Base-by-base conservation (phyloP, 2,329 filamentous ascomycete genomes). In the Phaeosphaeriaceae sp. region DNA sequence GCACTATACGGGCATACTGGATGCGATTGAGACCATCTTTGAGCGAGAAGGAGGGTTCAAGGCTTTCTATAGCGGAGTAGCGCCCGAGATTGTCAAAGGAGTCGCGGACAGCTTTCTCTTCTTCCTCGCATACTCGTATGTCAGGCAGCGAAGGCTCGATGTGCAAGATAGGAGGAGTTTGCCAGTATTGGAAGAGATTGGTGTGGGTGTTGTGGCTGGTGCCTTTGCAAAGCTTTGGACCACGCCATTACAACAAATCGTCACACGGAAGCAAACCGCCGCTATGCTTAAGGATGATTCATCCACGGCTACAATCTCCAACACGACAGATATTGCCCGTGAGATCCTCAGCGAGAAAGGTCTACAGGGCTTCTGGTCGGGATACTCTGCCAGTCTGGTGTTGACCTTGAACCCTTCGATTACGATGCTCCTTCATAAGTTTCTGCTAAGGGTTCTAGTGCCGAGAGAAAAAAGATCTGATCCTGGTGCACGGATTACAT, bases 331-430 rank as follows among this genome's bases (percentile, higher is more conserved):
- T 42, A 89, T 90, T 23, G 79, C 87, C 15, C 72, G 77, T 1
- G 79, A 83, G 34, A 92, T 95, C 51, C 75, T 78, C 33, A 65
- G 76, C 1, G 87, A 93, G 67, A 88, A 87, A 60, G 91, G 92
- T 0, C 51, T 92, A 8, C 68, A 78, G 36, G 91, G 90, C 2
- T 87, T 96, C 63, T 96, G 92, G 92, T 87, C 90, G 0, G 92
- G 92, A 0, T 96, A 96, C 71, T 90, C 88, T 16, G 90, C 91
- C 2, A 87, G 83, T 17, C 72, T 96, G 49, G 80, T 96, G 32
- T 76, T 96, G 42, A 92, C 92, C 1, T 78, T 96, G 21, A 96
- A 96, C 64, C 92, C 92, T 1, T 87, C 88, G 57, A 82, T 96
- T 56, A 96, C 92, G 0, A 92, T 96, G 68, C 86, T 93, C 60